Percentiles rank a stretch among this genome's conserved stretches.
These are phyloP conservation scores for Pseudozyma pruni DNA, from an alignment of 1,284 basidiomycete species.

Conservation along the genomic window DNA sequence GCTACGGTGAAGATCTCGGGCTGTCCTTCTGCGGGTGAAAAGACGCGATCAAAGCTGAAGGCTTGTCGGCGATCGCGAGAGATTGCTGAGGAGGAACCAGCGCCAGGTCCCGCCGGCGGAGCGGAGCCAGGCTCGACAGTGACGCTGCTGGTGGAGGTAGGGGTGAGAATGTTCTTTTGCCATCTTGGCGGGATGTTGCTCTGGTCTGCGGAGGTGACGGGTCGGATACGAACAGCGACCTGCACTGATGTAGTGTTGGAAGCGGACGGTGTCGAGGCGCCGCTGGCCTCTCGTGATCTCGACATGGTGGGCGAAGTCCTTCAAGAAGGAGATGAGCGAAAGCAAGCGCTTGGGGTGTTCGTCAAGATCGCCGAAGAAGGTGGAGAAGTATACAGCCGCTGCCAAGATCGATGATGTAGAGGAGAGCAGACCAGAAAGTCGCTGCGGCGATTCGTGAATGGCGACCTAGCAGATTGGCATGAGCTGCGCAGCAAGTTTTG, in stretches of 20 bases:
- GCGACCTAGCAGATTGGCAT: no score
- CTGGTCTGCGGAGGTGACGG: constrained; percentile 83
- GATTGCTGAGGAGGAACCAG: constrained; percentile 63
- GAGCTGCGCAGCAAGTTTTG: no score
- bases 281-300: constrained; percentile 35
- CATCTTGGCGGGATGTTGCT: constrained; percentile 86
- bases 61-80: constrained; percentile 77
- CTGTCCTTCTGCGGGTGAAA: constrained; percentile 83
- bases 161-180: constrained; percentile 82
- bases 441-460: no score
- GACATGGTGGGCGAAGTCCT: constrained; percentile 14
- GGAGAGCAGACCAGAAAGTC: not conserved
- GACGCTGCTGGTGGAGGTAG: constrained; percentile 69
- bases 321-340: not conserved
- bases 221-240: constrained; percentile 86
- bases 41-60: constrained; percentile 94
- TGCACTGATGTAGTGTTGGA: constrained; percentile 39
- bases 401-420: no score
- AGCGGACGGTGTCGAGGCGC: constrained; percentile 23
- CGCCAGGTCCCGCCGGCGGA: constrained; percentile 59
- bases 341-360: not conserved
- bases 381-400: no score
- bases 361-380: not conserved
- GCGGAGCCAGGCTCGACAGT: constrained; percentile 53
- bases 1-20: constrained; percentile 85